Evolutionary conservation across 176 grass and related monocot genomes (phyloP).

Genomic region (Carex parvula): DNA sequence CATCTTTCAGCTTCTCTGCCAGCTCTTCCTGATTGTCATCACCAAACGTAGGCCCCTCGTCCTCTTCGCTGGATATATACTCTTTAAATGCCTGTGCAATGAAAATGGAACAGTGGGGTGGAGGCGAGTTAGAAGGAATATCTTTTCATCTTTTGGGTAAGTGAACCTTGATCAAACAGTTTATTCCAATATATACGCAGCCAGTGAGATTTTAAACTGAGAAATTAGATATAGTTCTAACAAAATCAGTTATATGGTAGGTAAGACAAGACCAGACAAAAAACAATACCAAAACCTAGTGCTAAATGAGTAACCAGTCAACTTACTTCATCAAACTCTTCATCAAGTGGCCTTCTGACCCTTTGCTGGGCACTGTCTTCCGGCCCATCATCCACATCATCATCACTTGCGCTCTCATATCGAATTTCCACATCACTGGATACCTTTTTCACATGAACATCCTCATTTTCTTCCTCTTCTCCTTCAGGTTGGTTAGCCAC

Average conservation of each 20-base stretch:
- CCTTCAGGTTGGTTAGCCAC: conserved; percentile 67
- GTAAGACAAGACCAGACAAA: not conserved
- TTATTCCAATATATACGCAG: not conserved
- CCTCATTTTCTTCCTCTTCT: conserved; percentile 30
- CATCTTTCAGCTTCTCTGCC: conserved; percentile 19
- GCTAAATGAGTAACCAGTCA: not conserved
- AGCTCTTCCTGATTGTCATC: conserved; percentile 7
- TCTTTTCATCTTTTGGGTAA: not conserved
- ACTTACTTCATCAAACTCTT: conserved; percentile 88
- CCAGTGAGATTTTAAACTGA: not conserved
- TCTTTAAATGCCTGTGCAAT: conserved; percentile 11
- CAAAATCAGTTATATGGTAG: not conserved
- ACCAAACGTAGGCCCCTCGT: not conserved
- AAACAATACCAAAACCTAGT: not conserved
- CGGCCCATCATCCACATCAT: conserved; percentile 28
- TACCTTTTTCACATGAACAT: conserved; percentile 24
- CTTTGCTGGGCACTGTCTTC: conserved; percentile 44
- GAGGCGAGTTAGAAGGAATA: not conserved
- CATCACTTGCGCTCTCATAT: conserved; percentile 25
- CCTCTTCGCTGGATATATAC: conserved; percentile 2
- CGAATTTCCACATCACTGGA: conserved; percentile 33
- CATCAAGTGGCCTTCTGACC: conserved; percentile 61
- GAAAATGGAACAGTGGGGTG: not conserved
- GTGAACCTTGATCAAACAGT: not conserved
- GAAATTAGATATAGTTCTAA: not conserved